Percentiles rank a stretch among this genome's conserved stretches.
Evolutionary conservation across 768 basidiomycete genomes (phyloP).

Genomic region (Termitomyces titanicus): DNA sequence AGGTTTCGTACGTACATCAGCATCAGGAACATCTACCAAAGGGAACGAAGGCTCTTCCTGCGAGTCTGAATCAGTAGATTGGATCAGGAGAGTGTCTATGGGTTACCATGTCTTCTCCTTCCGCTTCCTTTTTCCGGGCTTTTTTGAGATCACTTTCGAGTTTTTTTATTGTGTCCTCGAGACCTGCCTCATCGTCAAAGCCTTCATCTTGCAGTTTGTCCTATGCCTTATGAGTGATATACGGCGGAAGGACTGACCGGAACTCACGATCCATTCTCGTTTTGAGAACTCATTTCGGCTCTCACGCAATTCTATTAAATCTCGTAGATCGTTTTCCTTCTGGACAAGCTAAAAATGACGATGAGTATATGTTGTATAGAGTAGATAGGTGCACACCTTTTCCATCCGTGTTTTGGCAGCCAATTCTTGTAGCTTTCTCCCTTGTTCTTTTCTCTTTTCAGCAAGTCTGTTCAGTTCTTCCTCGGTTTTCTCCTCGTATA

Average conservation of each 20-base stretch:
- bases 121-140: constrained; percentile 77
- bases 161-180: constrained; percentile 84
- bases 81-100: not conserved
- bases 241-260: not conserved
- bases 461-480: constrained; percentile 78
- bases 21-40: constrained; percentile 88
- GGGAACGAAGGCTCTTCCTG: constrained; percentile 88
- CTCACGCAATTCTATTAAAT: constrained; percentile 63
- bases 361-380: not conserved
- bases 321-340: constrained; percentile 73
- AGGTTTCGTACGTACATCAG: constrained; percentile 54
- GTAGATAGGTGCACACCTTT: constrained; percentile 48
- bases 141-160: constrained; percentile 76
- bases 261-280: constrained; percentile 68
- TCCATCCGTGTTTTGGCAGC: constrained; percentile 82
- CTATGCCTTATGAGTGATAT: constrained; percentile 27
- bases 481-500: constrained; percentile 81
- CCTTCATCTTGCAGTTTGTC: constrained; percentile 62
- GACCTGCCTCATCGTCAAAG: constrained; percentile 70
- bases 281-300: constrained; percentile 55
- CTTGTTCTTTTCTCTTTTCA: constrained; percentile 84
- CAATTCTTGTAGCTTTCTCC: constrained; percentile 84
- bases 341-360: constrained; percentile 49
- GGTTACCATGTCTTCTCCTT: constrained; percentile 61
- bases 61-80: not conserved